Base-by-base conservation (phyloP, 768 basidiomycete species). In the Auricularia sp. region DNA sequence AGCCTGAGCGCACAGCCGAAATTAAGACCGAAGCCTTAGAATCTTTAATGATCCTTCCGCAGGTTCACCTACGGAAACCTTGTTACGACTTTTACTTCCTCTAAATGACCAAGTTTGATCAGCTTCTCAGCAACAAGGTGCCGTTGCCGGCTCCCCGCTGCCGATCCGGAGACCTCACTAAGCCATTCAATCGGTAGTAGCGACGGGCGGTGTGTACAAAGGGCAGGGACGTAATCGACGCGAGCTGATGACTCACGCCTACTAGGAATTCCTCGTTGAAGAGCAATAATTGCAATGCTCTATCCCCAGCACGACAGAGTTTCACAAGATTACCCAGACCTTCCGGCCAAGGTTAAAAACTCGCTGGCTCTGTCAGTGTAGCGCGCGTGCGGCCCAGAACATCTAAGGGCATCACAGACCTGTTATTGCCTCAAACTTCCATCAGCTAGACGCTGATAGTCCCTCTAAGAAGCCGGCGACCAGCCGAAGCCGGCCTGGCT, bases 161-260 rank as follows among this genome's bases (percentile, higher is more conserved):
- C 81, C 84, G 79, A 86, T 89, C 85, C 84, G 81, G 80, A 88
- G 84, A 83, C 84, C 88, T 88, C 86, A 87, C 87, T 86, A 88
- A 88, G 85, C 87, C 85, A 85, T 88, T 89, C 88, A 87, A 89
- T 89, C 85, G 83, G 88, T 89, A 88, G 86, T 89, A 88, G 88
- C 83, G 85, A 88, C 85, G 83, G 87, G 88, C 85, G 85, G 87
- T 88, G 87, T 88, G 85, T 88, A 88, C 85, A 88, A 87, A 87
- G 87, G 86, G 87, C 87, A 88, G 87, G 86, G 86, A 88, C 86
- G 83, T 88, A 88, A 87, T 89, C 87, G 86, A 88, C 84, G 85
- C 83, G 81, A 87, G 87, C 85, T 89, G 86, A 87, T 88, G 85
- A 89, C 86, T 87, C 83, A 82, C 83, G 83, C 82, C 86, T 89